A percentile compares a stretch with the other conserved stretches of the same genome.
Conservation (phyloP, 306 rosid species). For the Quercus mongolica region DNA sequence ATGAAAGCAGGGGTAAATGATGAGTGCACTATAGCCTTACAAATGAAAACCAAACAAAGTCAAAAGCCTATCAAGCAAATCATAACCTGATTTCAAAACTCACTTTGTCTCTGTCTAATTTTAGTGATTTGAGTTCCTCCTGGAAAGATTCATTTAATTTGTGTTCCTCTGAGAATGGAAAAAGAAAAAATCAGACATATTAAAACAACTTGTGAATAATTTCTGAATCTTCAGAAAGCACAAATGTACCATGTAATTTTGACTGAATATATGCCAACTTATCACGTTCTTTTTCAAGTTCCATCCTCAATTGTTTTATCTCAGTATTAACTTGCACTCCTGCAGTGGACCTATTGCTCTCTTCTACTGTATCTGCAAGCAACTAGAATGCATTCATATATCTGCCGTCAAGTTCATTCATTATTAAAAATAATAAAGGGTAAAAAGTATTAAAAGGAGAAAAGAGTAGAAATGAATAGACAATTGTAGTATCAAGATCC, state of each 20-base stretch:
- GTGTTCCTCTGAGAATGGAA: slow-evolving; percentile 62
- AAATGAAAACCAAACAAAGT: neutral
- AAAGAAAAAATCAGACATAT: slow-evolving; percentile 13
- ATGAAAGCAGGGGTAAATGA: neutral
- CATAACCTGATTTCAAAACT: slow-evolving; percentile 30
- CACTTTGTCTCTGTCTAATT: slow-evolving; percentile 64
- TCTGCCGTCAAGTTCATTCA: slow-evolving; percentile 97
- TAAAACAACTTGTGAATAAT: neutral
- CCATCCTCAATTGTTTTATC: slow-evolving; percentile 52
- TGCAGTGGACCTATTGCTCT: slow-evolving; percentile 39
- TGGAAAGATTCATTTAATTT: slow-evolving; percentile 59
- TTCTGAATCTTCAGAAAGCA: slow-evolving; percentile 14
- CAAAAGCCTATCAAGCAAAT: neutral
- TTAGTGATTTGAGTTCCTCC: slow-evolving; percentile 63
- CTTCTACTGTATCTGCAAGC: slow-evolving; percentile 73
- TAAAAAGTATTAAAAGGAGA: slow-evolving; percentile 1
- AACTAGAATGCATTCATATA: slow-evolving; percentile 99
- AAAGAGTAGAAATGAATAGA: neutral
- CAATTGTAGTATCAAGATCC: neutral
- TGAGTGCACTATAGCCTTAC: neutral
- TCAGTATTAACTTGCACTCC: slow-evolving; percentile 46
- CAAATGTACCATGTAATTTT: slow-evolving; percentile 53
- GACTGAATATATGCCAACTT: slow-evolving; percentile 44
- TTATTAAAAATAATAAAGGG: slow-evolving; percentile 51
- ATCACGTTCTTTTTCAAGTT: slow-evolving; percentile 60